These are phyloP conservation scores for Candida ponderosae DNA, from an alignment of 805 yeast species.

Conservation along the genomic window DNA sequence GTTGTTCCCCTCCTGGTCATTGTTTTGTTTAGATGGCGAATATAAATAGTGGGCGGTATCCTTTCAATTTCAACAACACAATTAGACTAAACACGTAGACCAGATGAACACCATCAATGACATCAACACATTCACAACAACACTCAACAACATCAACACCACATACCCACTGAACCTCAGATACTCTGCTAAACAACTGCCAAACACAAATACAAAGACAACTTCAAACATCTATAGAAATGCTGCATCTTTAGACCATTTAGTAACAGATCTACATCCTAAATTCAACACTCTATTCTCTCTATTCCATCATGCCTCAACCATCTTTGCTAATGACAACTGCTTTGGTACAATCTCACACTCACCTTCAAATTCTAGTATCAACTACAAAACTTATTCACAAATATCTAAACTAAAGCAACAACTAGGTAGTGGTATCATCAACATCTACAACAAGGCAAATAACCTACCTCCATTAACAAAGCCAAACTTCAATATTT, in stretches of 20 bases:
- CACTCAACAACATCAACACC: too few species aligned
- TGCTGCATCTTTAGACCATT: background rate
- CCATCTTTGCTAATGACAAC: slow-evolving; percentile 17
- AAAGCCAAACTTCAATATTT: slow-evolving; percentile 37
- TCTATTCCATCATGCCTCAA: slow-evolving; percentile 28
- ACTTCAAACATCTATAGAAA: slow-evolving; percentile 7
- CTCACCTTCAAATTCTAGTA: too few species aligned
- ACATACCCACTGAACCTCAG: too few species aligned
- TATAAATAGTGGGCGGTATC: too few species aligned
- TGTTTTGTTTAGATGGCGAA: too few species aligned
- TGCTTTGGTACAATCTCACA: slow-evolving; percentile 27
- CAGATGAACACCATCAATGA: too few species aligned
- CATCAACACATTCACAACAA: too few species aligned
- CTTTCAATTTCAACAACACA: too few species aligned
- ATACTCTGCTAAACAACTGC: too few species aligned
- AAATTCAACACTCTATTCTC: slow-evolving; percentile 30
- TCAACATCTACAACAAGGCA: slow-evolving; percentile 8
- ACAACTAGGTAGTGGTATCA: slow-evolving; percentile 32
- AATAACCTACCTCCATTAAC: slow-evolving; percentile 2
- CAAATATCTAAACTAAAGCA: slow-evolving; percentile 25
- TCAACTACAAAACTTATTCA: slow-evolving; percentile 13
- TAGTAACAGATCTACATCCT: slow-evolving; percentile 26
- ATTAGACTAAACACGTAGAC: too few species aligned
- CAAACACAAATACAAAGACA: too few species aligned
- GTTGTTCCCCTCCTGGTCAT: too few species aligned